Conservation (phyloP, 2,329 filamentous ascomycete species). For the Fusarium phyllophilum region DNA sequence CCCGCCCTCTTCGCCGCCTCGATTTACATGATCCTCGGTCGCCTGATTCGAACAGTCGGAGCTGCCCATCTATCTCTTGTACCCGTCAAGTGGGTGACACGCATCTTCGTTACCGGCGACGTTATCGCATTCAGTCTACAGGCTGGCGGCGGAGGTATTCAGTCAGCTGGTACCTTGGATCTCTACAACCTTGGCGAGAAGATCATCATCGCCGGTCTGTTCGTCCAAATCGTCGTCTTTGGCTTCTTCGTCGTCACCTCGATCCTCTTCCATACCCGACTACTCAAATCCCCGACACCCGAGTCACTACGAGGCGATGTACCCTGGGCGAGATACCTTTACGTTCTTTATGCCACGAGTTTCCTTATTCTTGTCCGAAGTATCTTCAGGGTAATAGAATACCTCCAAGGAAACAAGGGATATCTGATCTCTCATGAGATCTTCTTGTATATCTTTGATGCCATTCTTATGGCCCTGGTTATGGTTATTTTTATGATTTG, state of each 20-base stretch:
- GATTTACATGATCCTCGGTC: constrained; percentile 21
- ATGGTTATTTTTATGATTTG: constrained; percentile 2
- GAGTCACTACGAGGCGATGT: not conserved
- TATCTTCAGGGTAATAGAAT: constrained; percentile 9
- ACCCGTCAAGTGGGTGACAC: constrained; percentile 16
- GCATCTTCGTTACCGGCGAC: constrained; percentile 3
- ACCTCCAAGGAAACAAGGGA: not conserved
- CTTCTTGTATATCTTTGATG: constrained; percentile 9
- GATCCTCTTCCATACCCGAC: constrained; percentile 1
- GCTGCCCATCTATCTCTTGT: not conserved
- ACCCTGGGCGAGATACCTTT: constrained; percentile 3
- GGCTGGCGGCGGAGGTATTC: constrained; percentile 5
- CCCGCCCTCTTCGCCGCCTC: constrained; percentile 15
- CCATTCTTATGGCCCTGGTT: constrained; percentile 6
- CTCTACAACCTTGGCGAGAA: constrained; percentile 8
- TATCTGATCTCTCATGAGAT: constrained; percentile 12
- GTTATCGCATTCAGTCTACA: constrained; percentile 3
- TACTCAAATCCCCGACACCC: not conserved
- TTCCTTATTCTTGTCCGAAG: constrained; percentile 11
- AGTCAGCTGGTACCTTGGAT: not conserved
- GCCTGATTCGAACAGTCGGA: constrained; percentile 7
- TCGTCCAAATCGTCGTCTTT: constrained; percentile 6
- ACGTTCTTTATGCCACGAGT: constrained; percentile 11
- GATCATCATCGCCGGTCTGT: constrained; percentile 1
- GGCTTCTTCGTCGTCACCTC: constrained; percentile 15